Conservation (phyloP, 768 basidiomycete genomes). For the Grammothele lineata region DNA sequence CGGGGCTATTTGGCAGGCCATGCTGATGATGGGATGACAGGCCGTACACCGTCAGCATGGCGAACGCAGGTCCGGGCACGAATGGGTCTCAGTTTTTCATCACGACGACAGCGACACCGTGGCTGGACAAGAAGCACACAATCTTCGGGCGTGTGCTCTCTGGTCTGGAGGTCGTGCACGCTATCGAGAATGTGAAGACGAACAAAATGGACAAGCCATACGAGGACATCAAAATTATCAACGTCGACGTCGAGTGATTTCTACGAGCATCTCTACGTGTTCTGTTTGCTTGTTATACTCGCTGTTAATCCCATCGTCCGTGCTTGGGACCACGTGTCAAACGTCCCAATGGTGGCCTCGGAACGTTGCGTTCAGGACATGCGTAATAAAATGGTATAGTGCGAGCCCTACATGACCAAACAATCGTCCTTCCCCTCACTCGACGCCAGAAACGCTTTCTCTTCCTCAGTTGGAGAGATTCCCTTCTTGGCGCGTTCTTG, state of each 20-base stretch:
- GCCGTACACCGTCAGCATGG: slow-evolving; percentile 96
- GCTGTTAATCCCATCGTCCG: no score
- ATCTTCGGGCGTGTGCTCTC: slow-evolving; percentile 88
- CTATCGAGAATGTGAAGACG: slow-evolving; percentile 87
- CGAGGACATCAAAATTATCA: slow-evolving; percentile 90
- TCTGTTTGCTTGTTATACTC: no score
- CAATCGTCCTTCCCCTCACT: slow-evolving; percentile 49
- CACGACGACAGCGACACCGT: slow-evolving; percentile 90
- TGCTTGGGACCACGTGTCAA: no score
- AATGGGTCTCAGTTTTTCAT: slow-evolving; percentile 99
- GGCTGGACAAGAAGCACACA: slow-evolving; percentile 89
- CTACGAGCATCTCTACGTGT: background rate
- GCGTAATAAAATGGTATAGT: background rate
- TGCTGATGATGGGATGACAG: slow-evolving; percentile 33
- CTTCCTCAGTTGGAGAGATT: slow-evolving; percentile 61
- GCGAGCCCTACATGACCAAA: slow-evolving; percentile 28
- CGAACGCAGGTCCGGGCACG: slow-evolving; percentile 83
- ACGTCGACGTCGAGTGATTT: slow-evolving; percentile 63
- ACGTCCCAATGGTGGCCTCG: no score
- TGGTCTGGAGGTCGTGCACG: slow-evolving; percentile 86
- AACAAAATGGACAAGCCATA: slow-evolving; percentile 85
- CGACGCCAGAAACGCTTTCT: slow-evolving; percentile 55
- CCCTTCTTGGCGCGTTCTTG: slow-evolving; percentile 72
- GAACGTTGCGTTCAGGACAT: background rate
- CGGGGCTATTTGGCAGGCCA: no score